Base-by-base conservation (phyloP, 768 basidiomycete species). In the Lactarius sp. region DNA sequence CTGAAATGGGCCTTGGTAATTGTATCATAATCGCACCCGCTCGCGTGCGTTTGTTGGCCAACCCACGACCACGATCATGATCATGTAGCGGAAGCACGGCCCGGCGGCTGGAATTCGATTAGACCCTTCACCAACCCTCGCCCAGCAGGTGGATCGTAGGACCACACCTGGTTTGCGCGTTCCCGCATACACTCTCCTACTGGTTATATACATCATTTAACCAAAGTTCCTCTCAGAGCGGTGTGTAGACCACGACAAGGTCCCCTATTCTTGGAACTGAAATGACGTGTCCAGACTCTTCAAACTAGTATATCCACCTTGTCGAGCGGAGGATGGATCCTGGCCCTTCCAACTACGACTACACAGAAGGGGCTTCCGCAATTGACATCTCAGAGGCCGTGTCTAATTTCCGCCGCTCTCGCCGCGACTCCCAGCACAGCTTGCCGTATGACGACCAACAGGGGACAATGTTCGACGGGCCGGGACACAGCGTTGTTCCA, bases 301-400 rank as follows among this genome's bases (percentile, higher is more conserved):
- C 47, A 50, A 50, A 33, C 22, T 52, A 8, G 4, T 20, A 31
- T 39, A 42, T n/a, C 50, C 37, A 6, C n/a, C 13, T 51, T 9
- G 33, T 34, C 10, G 12, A 42, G 31, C 47, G 49, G 33, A 51
- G 14, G 33, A 65, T 65, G 64, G 50, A 65, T 22, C n/a, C 61
- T 9, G 67, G 65, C 9, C 55, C 67, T 36, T 68, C 67, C 12
- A 60, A 36, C 5, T 64, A 79, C 67, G 92, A 94, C 76, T 94
- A 94, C 72, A 93, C 92, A 1, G 92, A 94, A 69, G 92, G 91
- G 46, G 92, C 92, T 39, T 87, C 89, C 12, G 78, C 84, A 7
- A 77, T 84, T 36, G 92, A 92, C 64, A 92, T 95, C 50, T 74
- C 82, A 62, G 73, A 78, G 66, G 91, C 82, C 18, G 68, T 87